Evolutionary conservation across 2,329 filamentous ascomycete genomes (phyloP).

Genomic region (Scedosporium boydii): DNA sequence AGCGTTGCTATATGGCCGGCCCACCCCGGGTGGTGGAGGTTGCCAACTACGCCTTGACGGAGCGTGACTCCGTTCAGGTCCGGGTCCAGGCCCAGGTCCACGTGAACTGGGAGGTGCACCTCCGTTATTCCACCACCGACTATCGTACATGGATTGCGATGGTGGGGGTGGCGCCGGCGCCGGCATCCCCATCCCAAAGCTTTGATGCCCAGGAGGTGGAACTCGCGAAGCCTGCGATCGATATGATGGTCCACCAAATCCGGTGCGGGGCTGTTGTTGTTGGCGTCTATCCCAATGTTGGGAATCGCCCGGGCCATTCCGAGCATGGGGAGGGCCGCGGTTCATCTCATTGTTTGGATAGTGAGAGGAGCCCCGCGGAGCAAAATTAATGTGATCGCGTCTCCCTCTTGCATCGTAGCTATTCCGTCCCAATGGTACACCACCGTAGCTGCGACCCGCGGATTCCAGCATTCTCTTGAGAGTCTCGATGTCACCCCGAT

Average conservation of each 20-base stretch:
- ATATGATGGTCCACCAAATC: conserved; percentile 17
- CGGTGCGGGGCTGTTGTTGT: conserved; percentile 12
- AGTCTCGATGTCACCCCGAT: conserved; percentile 64
- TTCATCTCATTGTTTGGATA: conserved; percentile 5
- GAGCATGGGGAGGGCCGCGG: background rate
- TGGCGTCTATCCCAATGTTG: conserved; percentile 10
- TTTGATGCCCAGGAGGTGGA: conserved; percentile 33
- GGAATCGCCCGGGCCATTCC: background rate
- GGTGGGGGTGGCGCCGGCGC: conserved; percentile 29
- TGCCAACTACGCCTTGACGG: too few species aligned
- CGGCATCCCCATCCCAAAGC: conserved; percentile 30
- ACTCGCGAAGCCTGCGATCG: conserved; percentile 20
- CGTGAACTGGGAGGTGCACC: conserved; percentile 20
- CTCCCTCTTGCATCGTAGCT: conserved; percentile 32
- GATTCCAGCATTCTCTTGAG: conserved; percentile 57
- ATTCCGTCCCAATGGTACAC: conserved; percentile 39
- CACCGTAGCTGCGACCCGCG: conserved; percentile 61
- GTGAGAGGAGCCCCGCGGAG: background rate
- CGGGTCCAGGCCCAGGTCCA: background rate
- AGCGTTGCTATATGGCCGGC: too few species aligned
- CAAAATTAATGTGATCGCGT: conserved; percentile 16
- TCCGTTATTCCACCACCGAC: background rate
- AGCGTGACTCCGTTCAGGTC: background rate
- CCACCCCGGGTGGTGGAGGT: too few species aligned
- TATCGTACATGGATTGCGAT: conserved; percentile 17